Evolutionary conservation across 805 yeast species (phyloP), one percentile per base, ranked within the genome.

Genomic region (Sugiyamaella boreocaroliniensis): DNA sequence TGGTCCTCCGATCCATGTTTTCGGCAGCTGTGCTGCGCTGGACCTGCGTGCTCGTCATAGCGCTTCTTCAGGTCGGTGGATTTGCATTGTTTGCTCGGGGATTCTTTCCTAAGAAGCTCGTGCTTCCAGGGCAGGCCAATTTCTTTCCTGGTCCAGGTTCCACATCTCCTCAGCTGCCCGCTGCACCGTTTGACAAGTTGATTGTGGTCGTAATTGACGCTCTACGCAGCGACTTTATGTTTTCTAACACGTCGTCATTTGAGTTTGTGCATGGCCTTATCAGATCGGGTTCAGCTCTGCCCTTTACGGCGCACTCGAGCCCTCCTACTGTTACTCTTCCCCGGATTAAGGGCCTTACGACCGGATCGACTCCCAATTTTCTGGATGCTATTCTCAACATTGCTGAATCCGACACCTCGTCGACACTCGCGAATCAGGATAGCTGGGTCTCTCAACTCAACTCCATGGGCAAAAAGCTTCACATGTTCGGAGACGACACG

Each of bases 271-370:
- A 92, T 58, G 57, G 68, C 1, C 53, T 90, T 53, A 71, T 92
- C 8, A 76, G 78, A 49, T 59, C 73, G 0, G 95, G 95, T 10
- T 61, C 75, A 37, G 98, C 93, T 0, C 62, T 90, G 48, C 97
- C 97, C 0, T 90, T 81, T 67, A 93, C 99, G 0, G 96, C 96
- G 0, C 86, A 76, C 65, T 84, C 97, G 1, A 86, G 86, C 58
- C 98, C 99, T 1, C 99, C 99, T 2, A 93, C 99, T 0, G 99
- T 93, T 9, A 93, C 99, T 0, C 72, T 93, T 40, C 99, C 99
- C 0, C 77, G 99, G 54, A 73, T 93, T 49, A 93, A 93, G 68
- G 97, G 96, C 8, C 79, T 90, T 20, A 87, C 97, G 0, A 89
- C 97, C 0, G 99, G 99, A 0, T 86, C 97, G 0, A 84, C 97